These are phyloP conservation scores for rapeseed (Brassica napus) DNA, from an alignment of 345 rosid species.

Conservation along the genomic window Da-Ae NC_063443.1:18918501-18919000, in stretches of 20 bases:
- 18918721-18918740: slow-evolving; percentile 45
- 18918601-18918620: slow-evolving; percentile 53
- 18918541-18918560: slow-evolving; percentile 50
- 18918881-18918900: background rate
- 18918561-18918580: slow-evolving; percentile 55
- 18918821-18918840: background rate
- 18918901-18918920: background rate
- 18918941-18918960: background rate
- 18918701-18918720: slow-evolving; percentile 44
- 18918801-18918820: background rate
- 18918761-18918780: slow-evolving; percentile 30
- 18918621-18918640: slow-evolving; percentile 84
- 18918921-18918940: background rate
- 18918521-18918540: slow-evolving; percentile 74
- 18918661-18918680: slow-evolving; percentile 78
- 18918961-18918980: background rate
- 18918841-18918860: background rate
- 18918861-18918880: background rate
- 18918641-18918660: slow-evolving; percentile 76
- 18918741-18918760: slow-evolving; percentile 56
- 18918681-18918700: slow-evolving; percentile 43
- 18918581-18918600: slow-evolving; percentile 61
- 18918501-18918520: slow-evolving; percentile 91
- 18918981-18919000: background rate
- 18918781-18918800: background rate